Evolutionary conservation across 2,329 filamentous ascomycete genomes (phyloP).

Genomic region (Tolypocladium pustulatum): DNA sequence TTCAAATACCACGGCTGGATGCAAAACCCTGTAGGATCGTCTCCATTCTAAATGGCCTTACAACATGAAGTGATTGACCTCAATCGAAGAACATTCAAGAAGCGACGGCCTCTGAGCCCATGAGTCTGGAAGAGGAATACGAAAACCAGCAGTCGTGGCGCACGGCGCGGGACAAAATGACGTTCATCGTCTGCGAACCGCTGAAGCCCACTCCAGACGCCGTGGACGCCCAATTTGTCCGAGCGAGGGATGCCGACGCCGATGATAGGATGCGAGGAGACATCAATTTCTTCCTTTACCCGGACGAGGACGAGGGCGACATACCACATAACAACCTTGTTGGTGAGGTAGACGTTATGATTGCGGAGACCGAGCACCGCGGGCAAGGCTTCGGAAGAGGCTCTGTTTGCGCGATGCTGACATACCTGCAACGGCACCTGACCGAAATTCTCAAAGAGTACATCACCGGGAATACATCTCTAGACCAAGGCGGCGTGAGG

Average conservation of each 20-base stretch:
- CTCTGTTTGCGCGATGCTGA: slow-evolving; percentile 56
- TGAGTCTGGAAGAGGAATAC: slow-evolving; percentile 74
- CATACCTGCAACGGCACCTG: slow-evolving; percentile 51
- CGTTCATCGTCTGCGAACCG: slow-evolving; percentile 71
- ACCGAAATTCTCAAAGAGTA: slow-evolving; percentile 41
- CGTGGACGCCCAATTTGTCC: slow-evolving; percentile 1
- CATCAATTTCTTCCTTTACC: slow-evolving; percentile 69
- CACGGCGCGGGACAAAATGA: slow-evolving; percentile 72
- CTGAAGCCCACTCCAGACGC: slow-evolving; percentile 3
- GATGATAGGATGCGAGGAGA: slow-evolving; percentile 57
- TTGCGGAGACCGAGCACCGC: slow-evolving; percentile 49
- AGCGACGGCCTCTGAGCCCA: slow-evolving; percentile 78
- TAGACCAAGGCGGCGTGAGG: neutral
- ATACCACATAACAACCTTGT: slow-evolving; percentile 22
- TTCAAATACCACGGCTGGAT: slow-evolving; percentile 83
- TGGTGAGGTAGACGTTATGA: slow-evolving; percentile 82
- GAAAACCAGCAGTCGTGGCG: slow-evolving; percentile 88
- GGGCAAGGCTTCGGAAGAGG: slow-evolving; percentile 55
- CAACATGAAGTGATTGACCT: neutral
- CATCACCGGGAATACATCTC: slow-evolving; percentile 7
- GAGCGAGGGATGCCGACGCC: slow-evolving; percentile 40
- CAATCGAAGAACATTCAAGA: slow-evolving; percentile 56
- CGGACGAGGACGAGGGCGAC: slow-evolving; percentile 41
- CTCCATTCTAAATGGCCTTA: neutral
- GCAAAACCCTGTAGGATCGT: slow-evolving; percentile 54